A percentile compares a stretch with the other conserved stretches of the same genome.
Conservation (phyloP, 2,329 filamentous ascomycete genomes). For the Tothia fuscella region DNA sequence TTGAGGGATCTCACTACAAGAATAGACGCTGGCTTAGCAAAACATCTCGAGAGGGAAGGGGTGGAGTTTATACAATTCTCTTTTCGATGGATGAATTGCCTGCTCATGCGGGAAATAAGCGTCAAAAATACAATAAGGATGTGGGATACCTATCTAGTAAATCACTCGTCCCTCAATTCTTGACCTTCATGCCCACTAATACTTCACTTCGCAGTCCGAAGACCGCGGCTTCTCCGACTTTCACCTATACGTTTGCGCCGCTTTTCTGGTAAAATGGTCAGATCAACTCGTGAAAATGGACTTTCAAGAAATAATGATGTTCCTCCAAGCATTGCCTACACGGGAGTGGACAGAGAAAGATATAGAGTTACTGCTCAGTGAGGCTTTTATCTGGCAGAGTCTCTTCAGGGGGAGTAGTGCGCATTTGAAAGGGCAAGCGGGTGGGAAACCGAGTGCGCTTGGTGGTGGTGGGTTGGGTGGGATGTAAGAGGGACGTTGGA, state of each 20-base stretch:
- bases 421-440: slow-evolving; percentile 43
- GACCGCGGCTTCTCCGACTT: slow-evolving; percentile 98
- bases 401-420: slow-evolving; percentile 90
- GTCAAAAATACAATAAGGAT: slow-evolving; percentile 95
- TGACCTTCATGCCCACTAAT: neutral
- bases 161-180: slow-evolving; percentile 20
- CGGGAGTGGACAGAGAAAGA: slow-evolving; percentile 96
- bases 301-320: slow-evolving; percentile 99
- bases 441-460: neutral
- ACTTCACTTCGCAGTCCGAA: slow-evolving; percentile 62
- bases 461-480: slow-evolving; percentile 7
- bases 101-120: slow-evolving; percentile 94
- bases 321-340: slow-evolving; percentile 86
- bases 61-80: slow-evolving; percentile 99
- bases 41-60: slow-evolving; percentile 78
- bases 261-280: slow-evolving; percentile 97
- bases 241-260: slow-evolving; percentile 94
- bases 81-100: slow-evolving; percentile 99
- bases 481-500: too few species aligned
- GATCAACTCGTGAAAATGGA: slow-evolving; percentile 93
- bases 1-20: slow-evolving; percentile 80
- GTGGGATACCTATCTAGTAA: slow-evolving; percentile 98
- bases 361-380: slow-evolving; percentile 86
- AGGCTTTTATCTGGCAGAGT: slow-evolving; percentile 98
- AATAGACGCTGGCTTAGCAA: slow-evolving; percentile 74